Evolutionary conservation across 164 flowering plant genomes (phyloP).

Genomic region (Piper longum): DNA sequence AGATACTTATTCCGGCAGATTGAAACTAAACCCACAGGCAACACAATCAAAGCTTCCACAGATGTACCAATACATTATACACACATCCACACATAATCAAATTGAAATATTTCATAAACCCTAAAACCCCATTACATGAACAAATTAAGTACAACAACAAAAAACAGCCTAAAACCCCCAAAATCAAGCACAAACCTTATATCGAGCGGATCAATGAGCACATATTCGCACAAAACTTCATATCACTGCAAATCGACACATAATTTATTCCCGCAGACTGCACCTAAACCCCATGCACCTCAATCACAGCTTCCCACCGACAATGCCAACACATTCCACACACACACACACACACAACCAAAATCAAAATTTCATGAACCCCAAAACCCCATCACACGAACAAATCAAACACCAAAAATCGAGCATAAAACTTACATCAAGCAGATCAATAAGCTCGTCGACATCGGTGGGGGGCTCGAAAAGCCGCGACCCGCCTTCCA

Average conservation of each 20-base stretch:
- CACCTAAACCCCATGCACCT: too few species aligned
- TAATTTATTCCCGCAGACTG: not conserved
- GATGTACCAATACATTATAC: too few species aligned
- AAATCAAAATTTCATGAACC: not conserved
- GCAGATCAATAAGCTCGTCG: slow-evolving; percentile 29
- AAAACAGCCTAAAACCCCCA: too few species aligned
- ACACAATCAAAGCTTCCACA: too few species aligned
- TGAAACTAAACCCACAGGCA: too few species aligned
- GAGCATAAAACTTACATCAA: slow-evolving; percentile 33
- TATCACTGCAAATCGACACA: not conserved
- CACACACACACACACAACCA: not conserved
- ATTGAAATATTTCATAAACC: too few species aligned
- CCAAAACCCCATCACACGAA: not conserved
- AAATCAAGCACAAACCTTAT: too few species aligned
- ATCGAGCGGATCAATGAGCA: too few species aligned
- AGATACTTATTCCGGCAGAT: too few species aligned
- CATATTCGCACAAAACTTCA: not conserved
- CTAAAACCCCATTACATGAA: too few species aligned
- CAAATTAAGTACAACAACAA: too few species aligned
- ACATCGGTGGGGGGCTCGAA: slow-evolving; percentile 24
- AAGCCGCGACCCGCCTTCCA: slow-evolving; percentile 34
- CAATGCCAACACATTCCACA: not conserved
- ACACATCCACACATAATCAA: too few species aligned
- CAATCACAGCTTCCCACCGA: not conserved
- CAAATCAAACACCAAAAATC: not conserved